Base-by-base conservation (phyloP, 179 eudicot genomes). In the Heliamphora pulchella region DNA sequence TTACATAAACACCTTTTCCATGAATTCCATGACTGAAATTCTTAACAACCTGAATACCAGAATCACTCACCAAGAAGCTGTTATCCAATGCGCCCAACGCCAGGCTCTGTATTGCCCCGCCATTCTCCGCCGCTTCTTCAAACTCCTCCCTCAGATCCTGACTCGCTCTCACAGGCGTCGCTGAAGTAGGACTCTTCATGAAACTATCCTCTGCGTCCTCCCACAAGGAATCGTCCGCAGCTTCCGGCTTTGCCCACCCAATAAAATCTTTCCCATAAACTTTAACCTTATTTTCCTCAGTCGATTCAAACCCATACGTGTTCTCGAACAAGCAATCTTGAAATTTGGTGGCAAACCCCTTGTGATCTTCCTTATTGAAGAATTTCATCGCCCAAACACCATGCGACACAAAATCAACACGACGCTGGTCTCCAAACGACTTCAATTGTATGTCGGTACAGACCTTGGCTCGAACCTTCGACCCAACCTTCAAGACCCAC, bases 21-120 rank as follows among this genome's bases (percentile, higher is more conserved):
- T 94, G 99, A 77, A 96, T 90, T 31, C 99, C 99, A 79, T 94
- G 98, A 31, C 91, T 89, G n/a, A 91, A 96, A 80, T 96, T 96
- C 94, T 89, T 94, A 7, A 96, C 98, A 48, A 94, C 99, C 83
- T 96, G 98, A 74, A 96, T 88, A 13, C 94, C 91, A 10, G 89
- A 86, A 72, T 86, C 86, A 64, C 91, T 88, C 67, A 96, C 98
- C 73, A 94, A 83, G 76, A 96, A 96, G 82, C 99, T 96, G 57
- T 96, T 96, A 71, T 96, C 99, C 80, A 96, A 77, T 0, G 97
- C 99, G 58, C 99, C 98, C 74, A 96, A 91, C 0, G 99, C 96
- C 87, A 96, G 80, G 84, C 98, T 94, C 86, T 94, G 94, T 63
- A 96, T 96, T 18, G 96, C 93, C 1, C 90, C 86, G 3, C 89